Evolutionary conservation across 345 rosid species (phyloP), one percentile per base, ranked within the genome.

Genomic region (Lepidium sativum): DNA sequence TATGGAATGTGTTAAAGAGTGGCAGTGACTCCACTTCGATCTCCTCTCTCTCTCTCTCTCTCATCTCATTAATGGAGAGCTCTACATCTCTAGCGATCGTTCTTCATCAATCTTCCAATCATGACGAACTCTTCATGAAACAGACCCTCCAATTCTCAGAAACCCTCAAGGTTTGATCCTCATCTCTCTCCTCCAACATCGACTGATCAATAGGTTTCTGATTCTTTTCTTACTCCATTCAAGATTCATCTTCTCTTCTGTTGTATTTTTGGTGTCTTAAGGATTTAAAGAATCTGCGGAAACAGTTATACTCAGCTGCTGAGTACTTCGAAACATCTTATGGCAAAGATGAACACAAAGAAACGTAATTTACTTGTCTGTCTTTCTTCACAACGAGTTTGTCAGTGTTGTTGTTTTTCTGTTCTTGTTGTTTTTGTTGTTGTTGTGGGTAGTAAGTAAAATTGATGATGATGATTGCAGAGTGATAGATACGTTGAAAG

Each of bases 231-330:
- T 25, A 25, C 21, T 20, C 33, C 18, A 35, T 65, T 55, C 54
- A 62, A 54, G 54, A 63, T 54, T 54, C 61, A 38, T 40, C 33
- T 10, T 35, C 33, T 52, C 20, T 27, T 69, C 50, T 62, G 33
- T 41, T 65, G 5, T 59, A 7, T 38, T 42, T 23, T 40, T 4
- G 8, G 12, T 68, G 66, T 34, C 23, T 38, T 4, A 60, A 92
- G 97, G 98, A 89, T 47, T 74, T 92, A 79, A 92, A 81, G 86
- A 80, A 68, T 63, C 50, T 92, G 52, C 82, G 85, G 75, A 71
- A 80, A 59, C 97, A 92, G 49, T 62, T 92, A 41, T 87, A 84
- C 80, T 83, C 85, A 16, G 98, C 96, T 10, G 97, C 97, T 27
- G 92, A 92, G 15, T 81, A 87, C 71, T 89, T 86, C 63, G 98